Conservation (phyloP, 2,329 filamentous ascomycete species). For the Truncatella angustata region DNA sequence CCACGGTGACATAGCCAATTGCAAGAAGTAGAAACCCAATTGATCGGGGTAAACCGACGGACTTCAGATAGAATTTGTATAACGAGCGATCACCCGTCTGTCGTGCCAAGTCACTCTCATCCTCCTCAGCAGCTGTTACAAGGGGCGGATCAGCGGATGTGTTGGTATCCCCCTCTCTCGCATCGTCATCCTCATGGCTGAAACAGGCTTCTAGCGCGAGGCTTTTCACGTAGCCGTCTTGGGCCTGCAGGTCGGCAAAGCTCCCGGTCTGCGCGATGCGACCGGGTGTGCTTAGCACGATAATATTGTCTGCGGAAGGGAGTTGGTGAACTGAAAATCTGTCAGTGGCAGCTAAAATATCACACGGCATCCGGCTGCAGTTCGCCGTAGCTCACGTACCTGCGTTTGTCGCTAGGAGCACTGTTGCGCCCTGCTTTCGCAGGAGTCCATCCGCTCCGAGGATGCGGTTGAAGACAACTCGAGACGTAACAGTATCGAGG, state of each 20-base stretch:
- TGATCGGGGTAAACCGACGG: neutral
- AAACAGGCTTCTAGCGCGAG: neutral
- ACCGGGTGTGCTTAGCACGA: neutral
- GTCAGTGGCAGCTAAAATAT: neutral
- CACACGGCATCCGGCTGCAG: neutral
- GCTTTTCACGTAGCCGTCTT: neutral
- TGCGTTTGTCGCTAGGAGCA: slow-evolving; percentile 28
- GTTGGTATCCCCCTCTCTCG: neutral
- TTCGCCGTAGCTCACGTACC: neutral
- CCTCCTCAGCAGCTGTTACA: neutral
- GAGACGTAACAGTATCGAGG: slow-evolving; percentile 32
- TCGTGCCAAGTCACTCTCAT: neutral
- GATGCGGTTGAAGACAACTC: slow-evolving; percentile 26
- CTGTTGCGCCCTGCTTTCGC: slow-evolving; percentile 23
- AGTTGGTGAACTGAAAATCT: slow-evolving; percentile 3
- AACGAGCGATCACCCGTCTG: neutral
- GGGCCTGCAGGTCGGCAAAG: neutral
- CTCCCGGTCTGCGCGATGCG: neutral
- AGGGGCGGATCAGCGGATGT: neutral
- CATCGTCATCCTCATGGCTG: neutral
- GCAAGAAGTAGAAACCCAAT: neutral
- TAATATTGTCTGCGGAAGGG: slow-evolving; percentile 2
- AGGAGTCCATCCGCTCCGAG: slow-evolving; percentile 29
- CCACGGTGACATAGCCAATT: slow-evolving; percentile 10
- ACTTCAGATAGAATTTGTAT: slow-evolving; percentile 7